Evolutionary conservation across 768 basidiomycete genomes (phyloP), one percentile per base, ranked within the genome.

Genomic region (Suillus ampliporus): DNA sequence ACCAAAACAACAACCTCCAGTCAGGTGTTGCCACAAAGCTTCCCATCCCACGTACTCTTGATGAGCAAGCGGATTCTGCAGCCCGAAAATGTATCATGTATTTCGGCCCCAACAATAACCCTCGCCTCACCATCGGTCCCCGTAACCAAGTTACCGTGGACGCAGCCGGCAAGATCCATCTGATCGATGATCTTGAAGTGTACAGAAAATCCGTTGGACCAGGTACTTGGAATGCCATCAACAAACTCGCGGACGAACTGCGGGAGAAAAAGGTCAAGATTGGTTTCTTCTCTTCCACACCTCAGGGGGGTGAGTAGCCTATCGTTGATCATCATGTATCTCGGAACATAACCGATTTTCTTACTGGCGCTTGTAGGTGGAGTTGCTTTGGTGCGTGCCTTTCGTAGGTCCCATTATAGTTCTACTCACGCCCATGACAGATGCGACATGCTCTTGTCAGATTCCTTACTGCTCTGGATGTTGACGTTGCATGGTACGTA

Each of bases 401-500:
- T 67, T 53, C 70, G 64, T 73, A 61, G 3, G 57, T 60, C 14
- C 38, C 8, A 47, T 31, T 38, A 56, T 61, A 38, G 40, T 61
- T 52, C 3, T 56, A 50, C 64, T 71, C 59, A 69, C 63, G 47
- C 54, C 58, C 62, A 62, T 71, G 61, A 44, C 71, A 92, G 85
- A 97, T 98, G 94, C 88, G 95, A 68, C 95, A 97, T 77, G 94
- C 95, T 34, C 79, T 98, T 69, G 90, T 97, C 75, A 85, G 96
- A 62, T 90, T 98, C 79, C 83, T 93, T 79, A 80, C 84, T 56
- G 83, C 85, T 56, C 78, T 94, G 59, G 94, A 94, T 64, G 91
- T 94, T 46, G 91, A 95, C 70, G 88, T 72, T 65, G 88, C 89
- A 62, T 95, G 94, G 94, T 94, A 74, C 72, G 87, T 82, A 37